Conservation (phyloP, 345 rosid species). For the Ceriops tagal region DNA sequence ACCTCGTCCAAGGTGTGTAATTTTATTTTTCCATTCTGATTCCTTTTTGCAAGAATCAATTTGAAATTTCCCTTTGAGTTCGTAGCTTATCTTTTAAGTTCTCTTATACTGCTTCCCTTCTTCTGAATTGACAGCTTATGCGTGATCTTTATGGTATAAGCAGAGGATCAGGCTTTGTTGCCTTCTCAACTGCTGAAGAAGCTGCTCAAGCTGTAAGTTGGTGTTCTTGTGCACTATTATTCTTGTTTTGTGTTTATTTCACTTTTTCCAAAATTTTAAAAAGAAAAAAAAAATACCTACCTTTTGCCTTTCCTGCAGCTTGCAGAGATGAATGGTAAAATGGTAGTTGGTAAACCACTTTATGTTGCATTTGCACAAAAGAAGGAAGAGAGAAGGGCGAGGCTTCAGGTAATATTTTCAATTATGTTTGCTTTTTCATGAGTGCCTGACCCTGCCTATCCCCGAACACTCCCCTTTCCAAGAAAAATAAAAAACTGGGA, state of each 20-base stretch:
- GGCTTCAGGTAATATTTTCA: conserved; percentile 9
- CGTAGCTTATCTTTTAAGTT: background rate
- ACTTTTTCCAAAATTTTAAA: too few species aligned
- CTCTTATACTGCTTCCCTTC: background rate
- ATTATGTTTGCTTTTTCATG: too few species aligned
- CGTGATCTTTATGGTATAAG: background rate
- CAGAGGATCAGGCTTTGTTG: conserved; percentile 7
- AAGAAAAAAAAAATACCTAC: too few species aligned
- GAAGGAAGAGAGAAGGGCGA: conserved; percentile 17
- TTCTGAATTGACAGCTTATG: background rate
- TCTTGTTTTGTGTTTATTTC: background rate
- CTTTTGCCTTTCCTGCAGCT: background rate
- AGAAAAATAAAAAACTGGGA: too few species aligned
- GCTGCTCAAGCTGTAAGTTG: background rate
- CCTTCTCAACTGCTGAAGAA: background rate
- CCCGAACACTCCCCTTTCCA: too few species aligned
- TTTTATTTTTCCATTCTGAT: too few species aligned
- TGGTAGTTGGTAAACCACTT: conserved; percentile 12
- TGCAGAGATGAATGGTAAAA: background rate
- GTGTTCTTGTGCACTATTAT: background rate
- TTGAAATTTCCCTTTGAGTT: too few species aligned
- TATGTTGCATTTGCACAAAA: conserved; percentile 13
- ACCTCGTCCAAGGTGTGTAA: conserved; percentile 1
- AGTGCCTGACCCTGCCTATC: too few species aligned
- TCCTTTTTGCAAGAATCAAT: too few species aligned